phyloP scores from a whole-genome alignment of 2,329 filamentous ascomycete species.

The Cordyceps fumosorosea region DNA sequence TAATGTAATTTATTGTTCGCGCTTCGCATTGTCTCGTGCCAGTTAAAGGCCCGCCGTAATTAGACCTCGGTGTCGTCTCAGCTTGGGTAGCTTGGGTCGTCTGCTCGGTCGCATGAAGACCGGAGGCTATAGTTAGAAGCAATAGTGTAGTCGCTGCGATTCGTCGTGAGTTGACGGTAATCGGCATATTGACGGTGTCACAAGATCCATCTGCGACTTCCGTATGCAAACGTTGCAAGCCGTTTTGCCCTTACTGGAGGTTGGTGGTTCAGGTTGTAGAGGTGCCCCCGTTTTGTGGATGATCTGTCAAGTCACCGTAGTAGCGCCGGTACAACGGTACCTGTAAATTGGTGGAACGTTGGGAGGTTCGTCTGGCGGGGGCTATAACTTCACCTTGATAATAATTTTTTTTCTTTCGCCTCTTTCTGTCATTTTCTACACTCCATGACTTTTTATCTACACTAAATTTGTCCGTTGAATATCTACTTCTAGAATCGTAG shows the following conservation, averaged over 20 bases:
- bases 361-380: too few relatives aligned
- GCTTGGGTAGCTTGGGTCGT: background rate
- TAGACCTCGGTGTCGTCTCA: constrained; percentile 5
- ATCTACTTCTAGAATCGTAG: too few relatives aligned
- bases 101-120: constrained; percentile 4
- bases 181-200: background rate
- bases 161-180: background rate
- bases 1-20: constrained; percentile 75
- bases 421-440: too few relatives aligned
- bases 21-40: constrained; percentile 38
- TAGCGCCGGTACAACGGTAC: too few relatives aligned
- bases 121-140: background rate
- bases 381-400: too few relatives aligned
- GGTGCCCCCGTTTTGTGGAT: background rate
- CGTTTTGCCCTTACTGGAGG: background rate
- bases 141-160: background rate
- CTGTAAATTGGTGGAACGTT: background rate
- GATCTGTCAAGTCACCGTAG: background rate
- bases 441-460: too few relatives aligned
- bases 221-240: background rate
- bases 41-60: background rate
- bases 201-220: background rate
- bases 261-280: background rate
- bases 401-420: too few relatives aligned
- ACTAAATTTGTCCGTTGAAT: too few relatives aligned